A percentile compares a stretch with the other conserved stretches of the same genome.
Conservation (phyloP, 1,284 basidiomycete genomes). For the Pholiota adiposa region DNA sequence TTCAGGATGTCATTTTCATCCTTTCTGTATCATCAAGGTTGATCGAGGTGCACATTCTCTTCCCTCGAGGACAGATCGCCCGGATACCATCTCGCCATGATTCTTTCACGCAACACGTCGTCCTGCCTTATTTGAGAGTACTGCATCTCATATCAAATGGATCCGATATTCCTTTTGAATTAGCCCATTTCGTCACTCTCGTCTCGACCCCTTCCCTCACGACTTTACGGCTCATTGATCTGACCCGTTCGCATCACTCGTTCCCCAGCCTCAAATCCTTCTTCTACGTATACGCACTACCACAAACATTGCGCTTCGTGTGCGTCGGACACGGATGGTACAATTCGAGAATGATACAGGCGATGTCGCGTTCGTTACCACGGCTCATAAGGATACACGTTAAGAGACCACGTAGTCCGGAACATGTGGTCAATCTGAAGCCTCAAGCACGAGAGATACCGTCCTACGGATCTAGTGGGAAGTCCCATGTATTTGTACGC, state of each 20-base stretch:
- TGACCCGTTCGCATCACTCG: slow-evolving; percentile 32
- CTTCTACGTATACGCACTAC: slow-evolving; percentile 44
- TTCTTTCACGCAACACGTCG: slow-evolving; percentile 29
- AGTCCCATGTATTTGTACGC: slow-evolving; percentile 5
- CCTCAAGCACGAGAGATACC: slow-evolving; percentile 16
- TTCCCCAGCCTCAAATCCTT: slow-evolving; percentile 45
- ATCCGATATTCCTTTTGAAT: slow-evolving; percentile 54
- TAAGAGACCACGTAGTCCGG: slow-evolving; percentile 32
- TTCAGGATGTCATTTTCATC: slow-evolving; percentile 51
- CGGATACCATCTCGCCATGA: slow-evolving; percentile 25
- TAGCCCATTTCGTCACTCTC: slow-evolving; percentile 47
- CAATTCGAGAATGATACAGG: slow-evolving; percentile 38
- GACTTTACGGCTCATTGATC: slow-evolving; percentile 46
- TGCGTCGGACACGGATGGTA: slow-evolving; percentile 49
- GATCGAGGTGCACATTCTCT: slow-evolving; percentile 47
- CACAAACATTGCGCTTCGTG: slow-evolving; percentile 40
- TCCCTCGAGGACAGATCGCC: slow-evolving; percentile 27
- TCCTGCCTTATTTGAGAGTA: slow-evolving; percentile 43
- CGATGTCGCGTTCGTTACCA: slow-evolving; percentile 35
- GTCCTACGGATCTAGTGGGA: neutral
- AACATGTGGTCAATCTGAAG: slow-evolving; percentile 35
- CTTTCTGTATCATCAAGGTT: slow-evolving; percentile 49
- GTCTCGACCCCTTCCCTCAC: slow-evolving; percentile 45
- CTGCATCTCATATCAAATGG: slow-evolving; percentile 49
- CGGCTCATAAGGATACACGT: slow-evolving; percentile 34